These are phyloP conservation scores for Epichloe brachyelytri DNA, from an alignment of 2,329 filamentous ascomycete genomes.

Conservation along the genomic window DNA sequence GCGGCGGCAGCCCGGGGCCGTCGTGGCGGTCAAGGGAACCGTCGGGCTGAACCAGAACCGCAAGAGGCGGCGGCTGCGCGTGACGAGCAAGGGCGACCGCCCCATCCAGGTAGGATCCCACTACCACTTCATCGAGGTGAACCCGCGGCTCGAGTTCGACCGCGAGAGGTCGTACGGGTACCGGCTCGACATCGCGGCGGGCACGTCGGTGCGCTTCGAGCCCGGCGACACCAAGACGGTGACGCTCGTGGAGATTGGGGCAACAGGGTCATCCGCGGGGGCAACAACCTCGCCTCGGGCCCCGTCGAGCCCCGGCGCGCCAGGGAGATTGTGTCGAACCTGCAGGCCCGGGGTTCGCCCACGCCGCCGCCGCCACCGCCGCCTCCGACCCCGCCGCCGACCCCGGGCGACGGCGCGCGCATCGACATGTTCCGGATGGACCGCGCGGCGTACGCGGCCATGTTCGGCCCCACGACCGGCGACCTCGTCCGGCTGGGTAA, in stretches of 20 bases:
- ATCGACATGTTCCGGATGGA: constrained; percentile 59
- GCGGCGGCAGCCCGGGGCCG: constrained; percentile 63
- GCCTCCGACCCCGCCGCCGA: constrained; percentile 24
- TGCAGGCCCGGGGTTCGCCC: constrained; percentile 69
- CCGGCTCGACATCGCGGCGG: constrained; percentile 78
- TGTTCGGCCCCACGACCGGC: constrained; percentile 89
- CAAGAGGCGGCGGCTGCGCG: constrained; percentile 57
- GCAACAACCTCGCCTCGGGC: constrained; percentile 68
- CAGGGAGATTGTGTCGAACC: constrained; percentile 51
- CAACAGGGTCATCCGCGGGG: constrained; percentile 65
- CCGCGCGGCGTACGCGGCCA: constrained; percentile 63
- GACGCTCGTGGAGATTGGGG: constrained; percentile 82
- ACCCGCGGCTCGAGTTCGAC: constrained; percentile 81
- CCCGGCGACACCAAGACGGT: constrained; percentile 88
- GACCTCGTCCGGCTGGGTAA: constrained; percentile 71
- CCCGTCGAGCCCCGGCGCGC: constrained; percentile 49
- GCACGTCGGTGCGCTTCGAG: constrained; percentile 87
- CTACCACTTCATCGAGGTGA: constrained; percentile 94
- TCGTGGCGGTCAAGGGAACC: constrained; percentile 55
- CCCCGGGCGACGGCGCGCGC: constrained; percentile 38
- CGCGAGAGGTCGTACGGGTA: constrained; percentile 71
- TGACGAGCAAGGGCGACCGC: constrained; percentile 78
- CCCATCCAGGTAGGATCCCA: constrained; percentile 90
- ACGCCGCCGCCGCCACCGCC: constrained; percentile 37
- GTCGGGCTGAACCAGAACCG: constrained; percentile 63